These are phyloP conservation scores for Diplocarpon mali DNA, from an alignment of 2,329 filamentous ascomycete species.

Conservation along the genomic window DNA sequence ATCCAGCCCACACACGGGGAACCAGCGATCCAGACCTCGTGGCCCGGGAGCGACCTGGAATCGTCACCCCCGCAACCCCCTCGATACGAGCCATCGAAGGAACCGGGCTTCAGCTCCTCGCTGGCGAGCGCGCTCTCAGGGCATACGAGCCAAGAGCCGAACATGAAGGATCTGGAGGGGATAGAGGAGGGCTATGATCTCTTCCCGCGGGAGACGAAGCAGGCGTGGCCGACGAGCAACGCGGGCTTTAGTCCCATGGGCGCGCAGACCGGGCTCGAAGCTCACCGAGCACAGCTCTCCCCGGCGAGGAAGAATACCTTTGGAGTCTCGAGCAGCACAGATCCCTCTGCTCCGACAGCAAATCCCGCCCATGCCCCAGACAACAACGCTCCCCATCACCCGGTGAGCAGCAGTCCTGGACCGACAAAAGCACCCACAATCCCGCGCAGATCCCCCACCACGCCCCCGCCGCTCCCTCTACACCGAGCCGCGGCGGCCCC, in stretches of 20 bases:
- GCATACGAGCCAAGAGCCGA: constrained; percentile 11
- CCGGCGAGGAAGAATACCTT: not conserved
- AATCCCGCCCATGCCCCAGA: too few species aligned
- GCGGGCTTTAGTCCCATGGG: not conserved
- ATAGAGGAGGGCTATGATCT: not conserved
- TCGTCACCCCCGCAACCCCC: constrained; percentile 7
- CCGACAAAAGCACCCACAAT: too few species aligned
- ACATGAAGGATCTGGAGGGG: constrained; percentile 3
- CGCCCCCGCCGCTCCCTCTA: not conserved
- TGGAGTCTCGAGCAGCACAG: too few species aligned
- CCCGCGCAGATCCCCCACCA: too few species aligned
- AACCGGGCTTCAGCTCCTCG: constrained; percentile 15
- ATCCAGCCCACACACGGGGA: constrained; percentile 6
- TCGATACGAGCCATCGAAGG: constrained; percentile 9
- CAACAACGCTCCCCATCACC: too few species aligned
- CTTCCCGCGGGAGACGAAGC: not conserved
- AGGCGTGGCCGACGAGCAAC: not conserved
- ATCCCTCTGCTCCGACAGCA: too few species aligned
- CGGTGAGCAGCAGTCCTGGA: too few species aligned
- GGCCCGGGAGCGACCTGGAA: constrained; percentile 5
- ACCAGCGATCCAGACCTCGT: constrained; percentile 11
- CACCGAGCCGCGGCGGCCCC: not conserved
- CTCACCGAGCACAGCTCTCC: not conserved
- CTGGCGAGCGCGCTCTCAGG: constrained; percentile 14
- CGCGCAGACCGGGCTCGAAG: not conserved